Evolutionary conservation across 306 rosid species (phyloP), one percentile per base, ranked within the genome.

Genomic region (Quercus agrifolia): DNA sequence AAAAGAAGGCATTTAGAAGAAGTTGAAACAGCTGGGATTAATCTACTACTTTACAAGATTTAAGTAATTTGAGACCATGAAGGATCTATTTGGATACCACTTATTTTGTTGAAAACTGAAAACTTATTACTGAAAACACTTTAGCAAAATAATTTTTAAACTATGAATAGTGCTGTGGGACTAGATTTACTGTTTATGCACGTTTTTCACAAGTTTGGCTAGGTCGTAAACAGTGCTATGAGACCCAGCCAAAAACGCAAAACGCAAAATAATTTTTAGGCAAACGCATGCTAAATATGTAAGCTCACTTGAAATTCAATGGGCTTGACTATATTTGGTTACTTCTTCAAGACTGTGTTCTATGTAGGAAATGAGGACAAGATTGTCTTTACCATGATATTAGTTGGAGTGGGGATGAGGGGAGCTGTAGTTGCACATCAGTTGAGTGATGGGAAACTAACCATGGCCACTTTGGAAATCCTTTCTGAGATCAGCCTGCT

Each of bases 1-100:
- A 92, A 51, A 92, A 92, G 84, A 91, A 94, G 74, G 88, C 97
- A 0, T 90, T 90, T 54, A 87, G 99, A 89, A 91, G 97, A 87
- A 90, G 85, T 82, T 90, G 89, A 74, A 83, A 67, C 80, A 91
- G 97, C 83, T 94, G 97, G 97, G 97, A 94, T 83, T 88, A 79
- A 77, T 20, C 38, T 46, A 51, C 56, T 12, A 58, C 58, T 49
- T 55, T 18, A 73, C 20, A 18, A 46, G 1, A 18, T 35, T 33
- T 9, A 3, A 18, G 46, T 30, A 20, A 31, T 25, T 38, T 72
- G 62, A 72, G 46, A 23, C 15, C 1, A 2, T 71, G 17, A 15
- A 28, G 0, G 4, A 4, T 28, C 31, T 28, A 0, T 28, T 28
- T 28, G 4, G 4, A 28, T 28, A 28, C 31, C 0, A 28, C 31